Evolutionary conservation across 441 rosid species (phyloP).

Genomic region (Monsonia emarginata): DNA sequence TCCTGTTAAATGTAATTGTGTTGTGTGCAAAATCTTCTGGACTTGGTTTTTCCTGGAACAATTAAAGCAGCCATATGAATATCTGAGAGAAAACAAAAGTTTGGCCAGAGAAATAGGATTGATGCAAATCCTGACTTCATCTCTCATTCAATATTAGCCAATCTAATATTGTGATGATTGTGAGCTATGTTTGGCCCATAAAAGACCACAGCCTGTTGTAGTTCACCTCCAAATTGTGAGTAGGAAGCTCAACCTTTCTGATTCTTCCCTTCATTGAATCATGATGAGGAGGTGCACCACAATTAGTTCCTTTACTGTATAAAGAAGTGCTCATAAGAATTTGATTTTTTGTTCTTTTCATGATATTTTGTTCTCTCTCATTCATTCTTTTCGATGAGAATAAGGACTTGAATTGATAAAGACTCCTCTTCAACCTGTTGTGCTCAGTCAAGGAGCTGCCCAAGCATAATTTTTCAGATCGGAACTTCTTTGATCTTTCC

Average conservation of each 20-base stretch:
- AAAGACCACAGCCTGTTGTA: neutral
- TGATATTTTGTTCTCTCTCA: neutral
- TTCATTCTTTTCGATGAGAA: neutral
- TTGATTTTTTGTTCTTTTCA: neutral
- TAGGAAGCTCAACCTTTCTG: neutral
- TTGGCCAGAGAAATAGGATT: too few species aligned
- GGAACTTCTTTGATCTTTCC: neutral
- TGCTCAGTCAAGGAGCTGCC: neutral
- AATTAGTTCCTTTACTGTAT: neutral
- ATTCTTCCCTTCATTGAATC: neutral
- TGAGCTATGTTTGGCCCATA: neutral
- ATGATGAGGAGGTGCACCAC: neutral
- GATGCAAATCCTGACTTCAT: too few species aligned
- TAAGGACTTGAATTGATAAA: neutral
- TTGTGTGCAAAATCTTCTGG: too few species aligned
- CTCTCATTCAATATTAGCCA: neutral
- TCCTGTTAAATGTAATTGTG: neutral
- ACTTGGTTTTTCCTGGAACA: too few species aligned
- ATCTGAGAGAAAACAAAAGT: too few species aligned
- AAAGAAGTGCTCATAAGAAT: neutral
- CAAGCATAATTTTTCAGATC: neutral
- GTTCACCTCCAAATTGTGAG: neutral
- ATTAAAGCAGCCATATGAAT: too few species aligned
- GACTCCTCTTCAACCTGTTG: neutral
- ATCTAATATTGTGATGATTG: neutral